Base-by-base conservation (phyloP, 2,329 filamentous ascomycete genomes). In the Sclerotiophoma versabilis region DNA sequence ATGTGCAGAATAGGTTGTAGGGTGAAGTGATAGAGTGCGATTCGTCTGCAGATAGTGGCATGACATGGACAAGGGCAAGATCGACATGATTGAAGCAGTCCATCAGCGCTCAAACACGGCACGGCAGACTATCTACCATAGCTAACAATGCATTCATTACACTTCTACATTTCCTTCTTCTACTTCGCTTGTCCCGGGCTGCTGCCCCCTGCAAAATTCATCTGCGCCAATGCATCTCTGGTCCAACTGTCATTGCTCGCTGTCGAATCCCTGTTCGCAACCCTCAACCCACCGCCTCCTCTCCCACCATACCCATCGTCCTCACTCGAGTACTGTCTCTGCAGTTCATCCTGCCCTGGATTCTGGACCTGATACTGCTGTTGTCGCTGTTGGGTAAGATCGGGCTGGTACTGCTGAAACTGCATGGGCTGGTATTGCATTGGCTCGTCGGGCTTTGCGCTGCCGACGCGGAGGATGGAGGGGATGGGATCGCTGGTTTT, bases 191-290 rank as follows among this genome's bases (percentile, higher is more conserved):
- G 41, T 30, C 50, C 50, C 2, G 43, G 42, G 11, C 32, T 26
- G 1, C 34, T n/a, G 12, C 12, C 22, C 6, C 56, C 50, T 0
- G 51, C 56, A 9, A 55, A 58, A 19, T 58, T 46, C 56, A 58
- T 52, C 36, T 49, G 46, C 41, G 51, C 51, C 8, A 58, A 29
- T 19, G 56, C 56, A 5, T 58, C 56, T n/a, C 44, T 19, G 4
- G 51, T 50, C 56, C 51, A 58, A 42, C 10, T 17, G 14, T 58
- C 54, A 19, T 66, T 55, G 51, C 62, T 62, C 57, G 72, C 57
- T 34, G 58, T 64, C 3, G 58, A 62, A 42, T 66, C 71, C 2
- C 73, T 64, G 56, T 80, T 80, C 33, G 78, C 77, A 5, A 81
- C 72, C 42, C 77, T 54, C 41, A 80, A 59, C 1, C 76, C 74